A percentile compares a stretch with the other conserved stretches of the same genome.
These are phyloP conservation scores for Astragalus membranaceus DNA, from an alignment of 306 rosid genomes.

Conservation along the genomic window DNA sequence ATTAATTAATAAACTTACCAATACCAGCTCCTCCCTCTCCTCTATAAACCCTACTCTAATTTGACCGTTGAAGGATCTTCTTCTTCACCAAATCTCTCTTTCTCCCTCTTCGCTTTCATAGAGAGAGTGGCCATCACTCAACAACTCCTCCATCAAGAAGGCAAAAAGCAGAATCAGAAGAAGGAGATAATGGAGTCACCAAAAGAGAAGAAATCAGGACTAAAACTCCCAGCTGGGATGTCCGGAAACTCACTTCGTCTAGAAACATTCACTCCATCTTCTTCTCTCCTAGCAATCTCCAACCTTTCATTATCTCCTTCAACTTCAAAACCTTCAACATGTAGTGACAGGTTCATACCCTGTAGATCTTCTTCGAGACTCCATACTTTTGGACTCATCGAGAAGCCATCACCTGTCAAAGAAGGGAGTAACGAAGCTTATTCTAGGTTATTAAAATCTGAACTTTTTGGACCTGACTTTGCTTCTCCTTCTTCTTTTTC, in stretches of 20 bases:
- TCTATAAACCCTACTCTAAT: neutral
- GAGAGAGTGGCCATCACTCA: neutral
- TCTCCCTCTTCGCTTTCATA: neutral
- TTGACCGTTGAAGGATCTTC: slow-evolving; percentile 12
- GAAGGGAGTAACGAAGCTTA: slow-evolving; percentile 86
- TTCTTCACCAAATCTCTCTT: neutral
- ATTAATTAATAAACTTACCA: neutral
- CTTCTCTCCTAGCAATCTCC: slow-evolving; percentile 34
- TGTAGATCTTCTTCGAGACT: slow-evolving; percentile 94
- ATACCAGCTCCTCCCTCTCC: neutral
- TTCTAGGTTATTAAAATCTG: slow-evolving; percentile 62
- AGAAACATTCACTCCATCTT: slow-evolving; percentile 30
- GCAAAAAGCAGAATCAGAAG: too few relatives aligned
- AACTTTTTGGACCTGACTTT: slow-evolving; percentile 91
- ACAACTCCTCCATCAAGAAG: too few relatives aligned
- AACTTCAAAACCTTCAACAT: slow-evolving; percentile 51
- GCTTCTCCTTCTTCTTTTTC: slow-evolving; percentile 64
- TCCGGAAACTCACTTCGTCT: slow-evolving; percentile 64
- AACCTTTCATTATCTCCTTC: slow-evolving; percentile 55
- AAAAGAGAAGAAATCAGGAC: slow-evolving; percentile 37
- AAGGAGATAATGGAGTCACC: slow-evolving; percentile 62
- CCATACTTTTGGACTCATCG: slow-evolving; percentile 76
- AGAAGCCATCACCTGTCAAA: slow-evolving; percentile 75
- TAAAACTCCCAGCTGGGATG: slow-evolving; percentile 94
- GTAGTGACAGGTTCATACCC: slow-evolving; percentile 96